Conservation (phyloP, 1,284 basidiomycete species). For the Pseudozyma tsukubaensis region DNA sequence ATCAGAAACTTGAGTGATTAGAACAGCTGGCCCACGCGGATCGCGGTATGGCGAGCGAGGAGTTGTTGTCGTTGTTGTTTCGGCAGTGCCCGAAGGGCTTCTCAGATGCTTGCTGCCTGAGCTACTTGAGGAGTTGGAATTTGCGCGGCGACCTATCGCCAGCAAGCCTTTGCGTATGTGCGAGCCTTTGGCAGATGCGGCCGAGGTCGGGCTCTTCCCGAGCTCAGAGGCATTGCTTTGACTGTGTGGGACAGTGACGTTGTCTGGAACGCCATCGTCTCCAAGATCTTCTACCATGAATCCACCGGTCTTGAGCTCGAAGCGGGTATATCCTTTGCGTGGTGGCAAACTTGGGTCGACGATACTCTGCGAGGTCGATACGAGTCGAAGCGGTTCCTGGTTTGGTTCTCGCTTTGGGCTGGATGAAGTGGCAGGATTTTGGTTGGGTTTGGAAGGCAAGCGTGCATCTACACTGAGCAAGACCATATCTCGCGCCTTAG, state of each 20-base stretch:
- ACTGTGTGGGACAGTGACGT: not conserved
- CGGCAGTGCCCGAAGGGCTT: constrained; percentile 7
- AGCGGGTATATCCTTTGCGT: constrained; percentile 56
- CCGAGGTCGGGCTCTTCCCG: constrained; percentile 22
- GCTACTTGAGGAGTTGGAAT: constrained; percentile 30
- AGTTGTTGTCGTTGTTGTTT: not conserved
- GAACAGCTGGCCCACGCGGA: constrained; percentile 41
- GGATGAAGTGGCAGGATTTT: constrained; percentile 5
- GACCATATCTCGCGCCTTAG: constrained; percentile 59
- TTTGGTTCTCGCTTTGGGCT: not conserved
- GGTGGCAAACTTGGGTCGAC: constrained; percentile 48
- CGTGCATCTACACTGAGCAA: constrained; percentile 56
- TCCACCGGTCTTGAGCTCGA: constrained; percentile 55
- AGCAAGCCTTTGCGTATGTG: constrained; percentile 34
- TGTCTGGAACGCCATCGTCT: constrained; percentile 45
- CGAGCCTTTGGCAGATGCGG: constrained; percentile 22
- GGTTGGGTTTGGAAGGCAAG: constrained; percentile 31
- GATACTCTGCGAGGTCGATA: constrained; percentile 52
- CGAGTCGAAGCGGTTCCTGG: constrained; percentile 39
- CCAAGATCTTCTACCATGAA: constrained; percentile 64
- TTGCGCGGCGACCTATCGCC: constrained; percentile 28
- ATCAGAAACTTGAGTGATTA: constrained; percentile 60
- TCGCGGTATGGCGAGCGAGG: constrained; percentile 20
- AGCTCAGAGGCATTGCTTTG: constrained; percentile 8
- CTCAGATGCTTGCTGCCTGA: constrained; percentile 23